Conservation (phyloP, 805 yeast genomes). For the Maudiozyma saulgeensis region DNA sequence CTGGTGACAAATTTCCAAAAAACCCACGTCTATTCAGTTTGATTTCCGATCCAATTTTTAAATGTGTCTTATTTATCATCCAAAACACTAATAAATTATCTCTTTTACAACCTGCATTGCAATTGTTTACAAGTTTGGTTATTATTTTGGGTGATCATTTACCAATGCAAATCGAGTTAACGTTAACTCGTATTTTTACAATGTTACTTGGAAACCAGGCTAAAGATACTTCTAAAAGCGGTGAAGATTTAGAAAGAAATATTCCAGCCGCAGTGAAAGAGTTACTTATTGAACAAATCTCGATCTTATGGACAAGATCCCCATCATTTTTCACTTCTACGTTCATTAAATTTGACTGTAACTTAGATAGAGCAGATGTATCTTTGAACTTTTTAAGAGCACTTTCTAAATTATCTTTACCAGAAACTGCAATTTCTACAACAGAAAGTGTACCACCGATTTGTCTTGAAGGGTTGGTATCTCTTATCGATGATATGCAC, state of each 20-base stretch:
- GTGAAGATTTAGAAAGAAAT: slow-evolving; percentile 16
- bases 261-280: slow-evolving; percentile 51
- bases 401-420: slow-evolving; percentile 68
- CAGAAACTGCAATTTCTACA: slow-evolving; percentile 71
- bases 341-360: slow-evolving; percentile 83
- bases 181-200: slow-evolving; percentile 54
- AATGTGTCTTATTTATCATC: slow-evolving; percentile 70
- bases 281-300: slow-evolving; percentile 71
- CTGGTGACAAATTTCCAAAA: slow-evolving; percentile 50
- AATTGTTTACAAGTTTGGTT: slow-evolving; percentile 62
- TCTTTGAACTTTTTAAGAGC: slow-evolving; percentile 57
- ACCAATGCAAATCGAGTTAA: slow-evolving; percentile 73
- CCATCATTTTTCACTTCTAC: slow-evolving; percentile 68
- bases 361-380: slow-evolving; percentile 74
- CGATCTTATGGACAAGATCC: slow-evolving; percentile 72
- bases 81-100: slow-evolving; percentile 63
- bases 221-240: not conserved
- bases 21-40: slow-evolving; percentile 61
- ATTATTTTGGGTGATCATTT: slow-evolving; percentile 55
- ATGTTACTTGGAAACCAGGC: slow-evolving; percentile 31
- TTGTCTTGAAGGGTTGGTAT: slow-evolving; percentile 78
- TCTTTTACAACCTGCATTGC: slow-evolving; percentile 64
- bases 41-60: slow-evolving; percentile 74
- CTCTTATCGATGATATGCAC: slow-evolving; percentile 55
- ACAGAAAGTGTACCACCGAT: slow-evolving; percentile 88